These are phyloP conservation scores for Candida nonsorbophila DNA, from an alignment of 805 yeast species.

Conservation along the genomic window DNA sequence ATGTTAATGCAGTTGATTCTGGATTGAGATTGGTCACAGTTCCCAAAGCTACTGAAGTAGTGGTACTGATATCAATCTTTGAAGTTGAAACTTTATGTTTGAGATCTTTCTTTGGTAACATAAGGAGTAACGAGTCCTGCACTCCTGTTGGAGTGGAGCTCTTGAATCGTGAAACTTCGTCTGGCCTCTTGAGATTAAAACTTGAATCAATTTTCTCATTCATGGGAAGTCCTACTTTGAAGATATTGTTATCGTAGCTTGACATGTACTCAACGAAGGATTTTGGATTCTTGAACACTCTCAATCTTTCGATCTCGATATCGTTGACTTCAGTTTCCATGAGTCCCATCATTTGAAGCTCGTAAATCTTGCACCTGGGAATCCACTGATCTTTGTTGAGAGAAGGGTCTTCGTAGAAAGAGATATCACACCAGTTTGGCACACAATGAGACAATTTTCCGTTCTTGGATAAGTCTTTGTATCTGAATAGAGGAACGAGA, in stretches of 20 bases:
- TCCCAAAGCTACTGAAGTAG: conserved; percentile 30
- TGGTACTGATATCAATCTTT: conserved; percentile 21
- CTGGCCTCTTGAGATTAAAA: not conserved
- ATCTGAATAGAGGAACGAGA: conserved; percentile 83
- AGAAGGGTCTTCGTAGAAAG: conserved; percentile 71
- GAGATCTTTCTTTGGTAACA: conserved; percentile 4
- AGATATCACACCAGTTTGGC: conserved; percentile 94
- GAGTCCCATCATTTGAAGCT: conserved; percentile 96
- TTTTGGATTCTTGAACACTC: conserved; percentile 20
- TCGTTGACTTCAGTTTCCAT: conserved; percentile 85
- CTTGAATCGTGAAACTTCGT: not conserved
- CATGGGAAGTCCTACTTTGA: conserved; percentile 20
- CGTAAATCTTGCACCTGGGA: conserved; percentile 93
- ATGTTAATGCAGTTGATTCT: conserved; percentile 31
- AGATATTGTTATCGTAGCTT: conserved; percentile 58
- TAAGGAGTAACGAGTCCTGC: conserved; percentile 8
- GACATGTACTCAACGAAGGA: conserved; percentile 60
- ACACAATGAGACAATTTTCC: conserved; percentile 62
- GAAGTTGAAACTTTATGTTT: conserved; percentile 12
- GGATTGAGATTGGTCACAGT: conserved; percentile 23
- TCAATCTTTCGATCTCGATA: conserved; percentile 59
- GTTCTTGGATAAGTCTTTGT: conserved; percentile 33
- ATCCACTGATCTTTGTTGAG: conserved; percentile 59
- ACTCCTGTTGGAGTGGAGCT: conserved; percentile 8
- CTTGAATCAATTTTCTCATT: not conserved